Evolutionary conservation across 305 asterid species (phyloP).

Genomic region (Fraxinus baroniana): DNA sequence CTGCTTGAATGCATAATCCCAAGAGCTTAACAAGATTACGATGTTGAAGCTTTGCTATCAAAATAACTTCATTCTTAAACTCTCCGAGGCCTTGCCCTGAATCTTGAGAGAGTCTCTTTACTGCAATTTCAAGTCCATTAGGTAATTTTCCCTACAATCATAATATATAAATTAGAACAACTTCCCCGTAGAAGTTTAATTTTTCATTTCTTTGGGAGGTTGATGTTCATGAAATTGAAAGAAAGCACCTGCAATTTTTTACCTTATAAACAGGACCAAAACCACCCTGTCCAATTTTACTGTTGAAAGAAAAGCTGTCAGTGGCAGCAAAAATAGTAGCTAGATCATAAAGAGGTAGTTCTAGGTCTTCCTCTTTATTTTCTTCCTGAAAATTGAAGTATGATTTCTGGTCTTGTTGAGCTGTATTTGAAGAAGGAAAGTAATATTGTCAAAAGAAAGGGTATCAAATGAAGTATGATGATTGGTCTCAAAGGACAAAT

Average conservation of each 20-base stretch:
- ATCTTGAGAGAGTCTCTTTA: conserved; percentile 26
- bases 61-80: conserved; percentile 26
- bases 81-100: conserved; percentile 26
- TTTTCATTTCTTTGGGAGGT: not conserved
- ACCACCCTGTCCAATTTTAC: conserved; percentile 33
- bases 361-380: conserved; percentile 14
- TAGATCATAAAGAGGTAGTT: conserved; percentile 19
- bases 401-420: not conserved
- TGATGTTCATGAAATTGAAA: not conserved
- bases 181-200: conserved; percentile 15
- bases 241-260: not conserved
- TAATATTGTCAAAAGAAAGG: not conserved
- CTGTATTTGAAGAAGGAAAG: not conserved
- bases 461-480: not conserved
- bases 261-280: conserved; percentile 33
- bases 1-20: conserved; percentile 23
- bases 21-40: conserved; percentile 31
- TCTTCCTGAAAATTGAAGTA: not conserved
- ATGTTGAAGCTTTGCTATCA: conserved; percentile 26
- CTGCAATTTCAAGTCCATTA: conserved; percentile 22
- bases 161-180: not conserved
- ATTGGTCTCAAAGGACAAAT: not conserved
- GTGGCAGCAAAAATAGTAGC: conserved; percentile 16
- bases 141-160: not conserved
- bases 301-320: conserved; percentile 2